Evolutionary conservation across 139 green algal species (phyloP).

Genomic region (Dunaliella primolecta): DNA sequence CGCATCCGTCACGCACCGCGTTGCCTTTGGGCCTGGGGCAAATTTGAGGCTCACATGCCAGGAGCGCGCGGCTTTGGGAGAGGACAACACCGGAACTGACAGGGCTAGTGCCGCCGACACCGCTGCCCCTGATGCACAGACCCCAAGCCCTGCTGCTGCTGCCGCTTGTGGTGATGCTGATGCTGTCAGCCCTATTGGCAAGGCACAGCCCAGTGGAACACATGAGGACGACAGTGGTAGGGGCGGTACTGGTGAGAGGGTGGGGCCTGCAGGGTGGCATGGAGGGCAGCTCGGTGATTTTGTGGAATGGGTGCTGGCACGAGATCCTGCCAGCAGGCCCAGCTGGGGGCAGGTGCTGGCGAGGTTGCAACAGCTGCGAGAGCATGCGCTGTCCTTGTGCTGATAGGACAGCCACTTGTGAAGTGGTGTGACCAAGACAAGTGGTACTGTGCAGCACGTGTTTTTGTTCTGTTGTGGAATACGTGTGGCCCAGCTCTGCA

Average conservation of each 20-base stretch:
- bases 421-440: no score
- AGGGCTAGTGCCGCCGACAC: no score
- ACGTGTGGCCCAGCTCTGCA: no score
- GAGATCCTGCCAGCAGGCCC: slow-evolving; percentile 53
- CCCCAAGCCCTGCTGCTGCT: not conserved
- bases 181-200: not conserved
- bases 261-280: not conserved
- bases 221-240: not conserved
- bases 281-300: slow-evolving; percentile 43
- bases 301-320: slow-evolving; percentile 65
- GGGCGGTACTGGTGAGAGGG: not conserved
- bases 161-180: not conserved
- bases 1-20: slow-evolving; percentile 39
- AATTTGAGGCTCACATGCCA: slow-evolving; percentile 20
- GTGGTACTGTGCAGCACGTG: no score
- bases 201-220: not conserved
- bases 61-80: slow-evolving; percentile 15
- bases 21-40: slow-evolving; percentile 30
- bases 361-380: slow-evolving; percentile 4
- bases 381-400: not conserved
- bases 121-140: no score
- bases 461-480: no score
- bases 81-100: not conserved
- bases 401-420: no score
- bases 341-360: slow-evolving; percentile 25